These are phyloP conservation scores for Sarocladium oryzae DNA, from an alignment of 2,329 filamentous ascomycete species.

Conservation along the genomic window DNA sequence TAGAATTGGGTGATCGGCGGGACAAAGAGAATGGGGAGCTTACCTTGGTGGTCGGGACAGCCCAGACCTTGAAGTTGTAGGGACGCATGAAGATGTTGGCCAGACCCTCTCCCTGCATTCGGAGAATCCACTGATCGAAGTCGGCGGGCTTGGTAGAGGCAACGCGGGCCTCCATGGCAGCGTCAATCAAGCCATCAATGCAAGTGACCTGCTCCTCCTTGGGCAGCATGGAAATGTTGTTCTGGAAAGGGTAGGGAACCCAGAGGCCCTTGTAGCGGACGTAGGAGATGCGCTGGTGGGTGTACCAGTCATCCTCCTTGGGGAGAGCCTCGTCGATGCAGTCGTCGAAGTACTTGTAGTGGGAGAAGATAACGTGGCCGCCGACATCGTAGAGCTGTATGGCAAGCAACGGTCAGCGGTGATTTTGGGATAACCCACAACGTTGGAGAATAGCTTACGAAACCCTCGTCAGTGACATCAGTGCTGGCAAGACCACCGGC, in stretches of 20 bases:
- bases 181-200: slow-evolving; percentile 93
- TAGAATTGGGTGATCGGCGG: background rate
- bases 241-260: slow-evolving; percentile 99
- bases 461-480: slow-evolving; percentile 90
- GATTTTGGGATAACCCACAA: background rate
- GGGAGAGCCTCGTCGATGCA: slow-evolving; percentile 95
- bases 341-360: slow-evolving; percentile 99
- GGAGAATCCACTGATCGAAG: slow-evolving; percentile 97
- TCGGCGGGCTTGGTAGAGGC: slow-evolving; percentile 87
- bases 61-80: slow-evolving; percentile 99
- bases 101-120: slow-evolving; percentile 83
- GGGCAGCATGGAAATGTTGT: slow-evolving; percentile 97
- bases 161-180: slow-evolving; percentile 79
- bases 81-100: slow-evolving; percentile 97
- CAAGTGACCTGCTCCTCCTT: slow-evolving; percentile 95
- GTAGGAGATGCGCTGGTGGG: slow-evolving; percentile 97
- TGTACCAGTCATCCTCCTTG: slow-evolving; percentile 91
- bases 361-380: slow-evolving; percentile 97
- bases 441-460: slow-evolving; percentile 60
- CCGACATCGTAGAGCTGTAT: slow-evolving; percentile 92
- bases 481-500: slow-evolving; percentile 95
- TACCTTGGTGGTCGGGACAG: slow-evolving; percentile 94
- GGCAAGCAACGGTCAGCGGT: slow-evolving; percentile 15
- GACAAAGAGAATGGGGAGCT: slow-evolving; percentile 17
- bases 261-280: slow-evolving; percentile 93